Base-by-base conservation (phyloP, 192 early-diverging fungal species). In the Mortierella hygrophila region DNA sequence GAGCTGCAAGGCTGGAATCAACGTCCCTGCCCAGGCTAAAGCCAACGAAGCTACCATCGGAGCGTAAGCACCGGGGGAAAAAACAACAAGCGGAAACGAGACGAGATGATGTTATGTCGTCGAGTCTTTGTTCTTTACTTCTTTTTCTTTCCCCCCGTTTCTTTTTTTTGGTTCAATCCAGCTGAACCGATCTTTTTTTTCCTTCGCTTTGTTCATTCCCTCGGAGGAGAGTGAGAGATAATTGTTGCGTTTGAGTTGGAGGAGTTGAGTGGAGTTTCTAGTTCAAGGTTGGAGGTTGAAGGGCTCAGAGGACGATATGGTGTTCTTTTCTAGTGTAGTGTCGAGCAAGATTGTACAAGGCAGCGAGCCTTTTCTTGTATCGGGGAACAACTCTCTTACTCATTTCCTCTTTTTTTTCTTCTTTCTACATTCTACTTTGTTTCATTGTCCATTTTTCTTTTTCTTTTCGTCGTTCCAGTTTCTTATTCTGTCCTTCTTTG, bases 1-100 rank as follows among this genome's bases (percentile, higher is more conserved):
- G 83, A 68, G 1, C 70, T 85, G 83, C 75, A 85, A 85, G 83
- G 35, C 21, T 35, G 38, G 11, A 5, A 13, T 55, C 18, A 4
- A n/a, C 18, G 26, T 44, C 38, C 46, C 40, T 23, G 15, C 35
- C n/a, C 3, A 49, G 3, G 60, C 23, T 20, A 32, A 15, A 10
- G 40, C 68, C 23, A 65, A 68, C 41, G 21, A 44, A 10, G 74
- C 83, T 13, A 38, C 68, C 26, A 47, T 80, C 74, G 23, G 68
- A 10, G 78, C 74, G 18, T 80, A 79, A 76, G 29, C 60, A 35
- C 26, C 26, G 60, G 60, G 60, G 60, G 60, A 65, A 65, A 32
- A 65, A 32, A 29, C 55, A 1, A 57, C 21, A 57, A 57, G 16
- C 55, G 13, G 29, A 32, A 26, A 60, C 57, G 4, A 60, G 23